These are phyloP conservation scores for Neophaeococcomyces aloes DNA, from an alignment of 2,329 filamentous ascomycete genomes.

Conservation along the genomic window DNA sequence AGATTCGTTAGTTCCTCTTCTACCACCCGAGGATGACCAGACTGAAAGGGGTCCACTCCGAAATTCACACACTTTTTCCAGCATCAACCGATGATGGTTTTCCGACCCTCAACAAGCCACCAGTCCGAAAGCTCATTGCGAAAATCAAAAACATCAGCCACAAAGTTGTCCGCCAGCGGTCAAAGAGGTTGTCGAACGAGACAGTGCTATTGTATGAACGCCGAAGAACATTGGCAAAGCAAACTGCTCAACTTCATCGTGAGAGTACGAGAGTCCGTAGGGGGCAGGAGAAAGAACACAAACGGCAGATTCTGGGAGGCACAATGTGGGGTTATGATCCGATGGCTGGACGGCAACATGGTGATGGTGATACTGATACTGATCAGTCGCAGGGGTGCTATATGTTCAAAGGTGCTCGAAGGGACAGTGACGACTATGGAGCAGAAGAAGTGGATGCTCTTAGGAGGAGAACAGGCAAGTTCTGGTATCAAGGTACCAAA, in stretches of 20 bases:
- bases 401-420: background rate
- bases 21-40: too few species aligned
- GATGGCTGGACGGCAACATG: slow-evolving; percentile 10
- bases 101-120: background rate
- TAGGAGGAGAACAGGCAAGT: slow-evolving; percentile 2
- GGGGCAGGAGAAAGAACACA: slow-evolving; percentile 3
- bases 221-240: slow-evolving; percentile 39
- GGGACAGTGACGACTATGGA: slow-evolving; percentile 5
- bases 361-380: background rate
- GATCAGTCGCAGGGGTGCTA: slow-evolving; percentile 1
- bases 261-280: slow-evolving; percentile 7
- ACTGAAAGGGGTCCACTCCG: too few species aligned
- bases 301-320: slow-evolving; percentile 6
- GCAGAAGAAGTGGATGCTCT: slow-evolving; percentile 4
- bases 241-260: slow-evolving; percentile 34
- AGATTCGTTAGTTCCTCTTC: background rate
- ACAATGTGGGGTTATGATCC: slow-evolving; percentile 17
- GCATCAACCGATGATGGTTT: too few species aligned
- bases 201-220: slow-evolving; percentile 20
- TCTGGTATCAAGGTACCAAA: slow-evolving; percentile 2
- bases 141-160: background rate
- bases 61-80: too few species aligned
- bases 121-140: background rate
- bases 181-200: background rate
- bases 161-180: background rate